These are phyloP conservation scores for Penicillium sp. DNA, from an alignment of 2,329 filamentous ascomycete genomes.

Conservation along the genomic window DNA sequence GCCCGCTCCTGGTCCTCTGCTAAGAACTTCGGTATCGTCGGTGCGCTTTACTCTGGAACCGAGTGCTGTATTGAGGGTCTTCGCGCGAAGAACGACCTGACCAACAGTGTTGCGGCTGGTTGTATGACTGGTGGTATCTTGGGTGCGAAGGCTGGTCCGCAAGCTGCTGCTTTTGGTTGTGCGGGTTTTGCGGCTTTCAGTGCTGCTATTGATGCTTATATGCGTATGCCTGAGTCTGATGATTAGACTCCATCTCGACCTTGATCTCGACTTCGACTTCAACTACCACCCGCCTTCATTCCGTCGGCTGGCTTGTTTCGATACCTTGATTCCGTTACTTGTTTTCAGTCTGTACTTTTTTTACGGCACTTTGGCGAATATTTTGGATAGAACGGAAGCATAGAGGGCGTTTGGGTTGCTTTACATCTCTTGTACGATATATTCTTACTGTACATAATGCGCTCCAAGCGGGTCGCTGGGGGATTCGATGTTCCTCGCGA, in stretches of 20 bases:
- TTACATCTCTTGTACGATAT: slow-evolving; percentile 5
- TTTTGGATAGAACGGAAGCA: slow-evolving; percentile 26
- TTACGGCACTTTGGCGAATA: slow-evolving; percentile 15
- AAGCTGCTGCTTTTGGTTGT: slow-evolving; percentile 83
- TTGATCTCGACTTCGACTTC: neutral
- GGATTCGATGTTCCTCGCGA: neutral
- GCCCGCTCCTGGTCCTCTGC: slow-evolving; percentile 75
- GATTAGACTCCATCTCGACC: slow-evolving; percentile 8
- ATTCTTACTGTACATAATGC: neutral
- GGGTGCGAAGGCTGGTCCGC: slow-evolving; percentile 81
- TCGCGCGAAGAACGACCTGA: slow-evolving; percentile 89
- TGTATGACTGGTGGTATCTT: slow-evolving; percentile 89
- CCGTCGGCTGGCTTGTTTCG: neutral
- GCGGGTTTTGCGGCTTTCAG: slow-evolving; percentile 92
- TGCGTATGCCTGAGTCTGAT: slow-evolving; percentile 67
- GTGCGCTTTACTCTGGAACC: slow-evolving; percentile 84
- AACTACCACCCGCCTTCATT: neutral
- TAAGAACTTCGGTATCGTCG: slow-evolving; percentile 93
- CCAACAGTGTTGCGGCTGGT: slow-evolving; percentile 82
- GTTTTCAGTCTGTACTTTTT: slow-evolving; percentile 19
- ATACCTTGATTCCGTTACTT: neutral
- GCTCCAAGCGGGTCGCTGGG: neutral
- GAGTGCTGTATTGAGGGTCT: slow-evolving; percentile 92
- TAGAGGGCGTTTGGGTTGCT: slow-evolving; percentile 26
- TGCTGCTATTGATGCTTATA: slow-evolving; percentile 86